Evolutionary conservation across 768 basidiomycete genomes (phyloP).

Genomic region (Pleurotus ostreatus): DNA sequence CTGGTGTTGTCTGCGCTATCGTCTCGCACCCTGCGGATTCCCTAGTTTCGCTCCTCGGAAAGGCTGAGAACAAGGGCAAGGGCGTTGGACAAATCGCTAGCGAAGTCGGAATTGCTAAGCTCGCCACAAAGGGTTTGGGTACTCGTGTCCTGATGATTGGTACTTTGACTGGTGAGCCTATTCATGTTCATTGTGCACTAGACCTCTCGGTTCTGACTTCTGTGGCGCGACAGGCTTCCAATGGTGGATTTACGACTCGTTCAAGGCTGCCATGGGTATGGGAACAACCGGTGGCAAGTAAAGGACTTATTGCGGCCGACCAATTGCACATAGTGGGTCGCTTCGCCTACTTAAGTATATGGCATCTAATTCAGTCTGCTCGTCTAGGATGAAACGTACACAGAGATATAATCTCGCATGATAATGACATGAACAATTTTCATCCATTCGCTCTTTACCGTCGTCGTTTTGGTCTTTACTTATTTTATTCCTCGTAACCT

Average conservation of each 20-base stretch:
- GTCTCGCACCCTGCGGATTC: slow-evolving; percentile 97
- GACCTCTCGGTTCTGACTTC: neutral
- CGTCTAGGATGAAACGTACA: slow-evolving; percentile 7
- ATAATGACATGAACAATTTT: slow-evolving; percentile 5
- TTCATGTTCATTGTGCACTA: neutral
- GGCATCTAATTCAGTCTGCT: neutral
- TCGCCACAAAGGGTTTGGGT: slow-evolving; percentile 84
- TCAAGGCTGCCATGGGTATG: slow-evolving; percentile 81
- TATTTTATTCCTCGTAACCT: slow-evolving; percentile 1
- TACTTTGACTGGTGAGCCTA: slow-evolving; percentile 38
- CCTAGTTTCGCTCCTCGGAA: slow-evolving; percentile 90
- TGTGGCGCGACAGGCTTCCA: slow-evolving; percentile 69
- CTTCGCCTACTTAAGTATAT: neutral
- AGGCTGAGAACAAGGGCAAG: slow-evolving; percentile 83
- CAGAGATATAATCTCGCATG: neutral
- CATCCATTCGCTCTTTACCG: slow-evolving; percentile 8
- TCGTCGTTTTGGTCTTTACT: neutral
- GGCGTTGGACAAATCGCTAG: slow-evolving; percentile 61
- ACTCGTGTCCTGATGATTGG: slow-evolving; percentile 85
- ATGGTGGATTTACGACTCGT: slow-evolving; percentile 92
- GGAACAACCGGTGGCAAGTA: slow-evolving; percentile 90
- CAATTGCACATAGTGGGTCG: neutral
- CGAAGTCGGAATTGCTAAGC: slow-evolving; percentile 60
- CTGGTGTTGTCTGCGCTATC: slow-evolving; percentile 93
- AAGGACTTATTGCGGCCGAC: slow-evolving; percentile 14